These are phyloP conservation scores for Diplodia corticola DNA, from an alignment of 2,329 filamentous ascomycete genomes.

Conservation along the genomic window DNA sequence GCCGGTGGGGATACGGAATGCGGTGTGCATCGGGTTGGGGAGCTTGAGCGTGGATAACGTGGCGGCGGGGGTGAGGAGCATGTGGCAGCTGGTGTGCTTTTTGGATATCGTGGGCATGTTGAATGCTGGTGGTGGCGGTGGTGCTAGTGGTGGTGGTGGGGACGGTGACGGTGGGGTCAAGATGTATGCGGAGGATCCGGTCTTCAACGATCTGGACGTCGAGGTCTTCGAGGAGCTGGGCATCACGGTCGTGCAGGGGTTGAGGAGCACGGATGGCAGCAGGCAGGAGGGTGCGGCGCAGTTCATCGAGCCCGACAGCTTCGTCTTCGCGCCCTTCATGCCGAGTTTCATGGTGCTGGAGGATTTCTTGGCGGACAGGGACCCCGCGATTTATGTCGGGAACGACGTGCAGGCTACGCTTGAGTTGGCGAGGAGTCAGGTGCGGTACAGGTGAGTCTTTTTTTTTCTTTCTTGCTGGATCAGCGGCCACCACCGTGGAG, in stretches of 20 bases:
- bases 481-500: no score
- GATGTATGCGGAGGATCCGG: conserved; percentile 39
- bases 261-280: conserved; percentile 25
- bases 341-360: conserved; percentile 39
- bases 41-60: conserved; percentile 21
- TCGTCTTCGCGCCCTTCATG: conserved; percentile 41
- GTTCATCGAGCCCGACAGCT: conserved; percentile 29
- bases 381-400: conserved; percentile 39
- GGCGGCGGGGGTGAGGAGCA: conserved; percentile 14
- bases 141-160: no score
- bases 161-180: neutral
- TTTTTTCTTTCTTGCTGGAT: no score
- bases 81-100: conserved; percentile 43
- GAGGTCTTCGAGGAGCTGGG: conserved; percentile 32
- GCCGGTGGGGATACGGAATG: conserved; percentile 27
- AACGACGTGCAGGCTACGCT: conserved; percentile 37
- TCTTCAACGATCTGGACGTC: conserved; percentile 36
- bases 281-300: conserved; percentile 5
- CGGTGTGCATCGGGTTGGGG: conserved; percentile 36
- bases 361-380: conserved; percentile 31
- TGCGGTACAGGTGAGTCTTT: conserved; percentile 12
- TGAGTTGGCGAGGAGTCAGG: conserved; percentile 12
- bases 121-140: conserved; percentile 16
- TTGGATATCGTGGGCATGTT: conserved; percentile 29
- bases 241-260: conserved; percentile 26